Evolutionary conservation across 1,139 yeast species (phyloP).

Genomic region (Sugiyamaella novakii): DNA sequence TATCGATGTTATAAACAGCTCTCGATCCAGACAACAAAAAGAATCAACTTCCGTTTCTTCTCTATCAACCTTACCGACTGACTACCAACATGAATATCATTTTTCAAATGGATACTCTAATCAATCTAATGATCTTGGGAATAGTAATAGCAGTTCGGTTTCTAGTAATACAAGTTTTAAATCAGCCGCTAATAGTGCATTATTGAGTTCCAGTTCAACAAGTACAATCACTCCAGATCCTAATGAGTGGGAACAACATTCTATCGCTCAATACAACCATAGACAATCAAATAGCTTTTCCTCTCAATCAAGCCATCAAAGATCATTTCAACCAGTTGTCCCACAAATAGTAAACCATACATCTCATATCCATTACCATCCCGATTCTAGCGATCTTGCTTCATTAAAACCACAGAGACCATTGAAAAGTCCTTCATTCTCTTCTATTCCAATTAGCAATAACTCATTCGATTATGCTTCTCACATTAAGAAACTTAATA

Average conservation of each 20-base stretch:
- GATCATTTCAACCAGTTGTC: not conserved
- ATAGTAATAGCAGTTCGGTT: slow-evolving; percentile 13
- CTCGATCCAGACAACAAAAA: not conserved
- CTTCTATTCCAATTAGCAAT: not conserved
- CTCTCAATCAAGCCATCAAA: not conserved
- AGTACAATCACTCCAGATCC: slow-evolving; percentile 15
- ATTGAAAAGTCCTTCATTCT: slow-evolving; percentile 4
- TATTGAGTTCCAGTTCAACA: slow-evolving; percentile 6
- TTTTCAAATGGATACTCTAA: not conserved
- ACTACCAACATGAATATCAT: not conserved
- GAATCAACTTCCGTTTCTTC: not conserved
- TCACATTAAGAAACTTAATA: slow-evolving; percentile 60
- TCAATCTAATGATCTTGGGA: not conserved
- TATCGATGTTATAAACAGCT: slow-evolving; percentile 44
- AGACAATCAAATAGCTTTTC: not conserved
- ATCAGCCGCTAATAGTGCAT: slow-evolving; percentile 1
- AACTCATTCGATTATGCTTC: slow-evolving; percentile 61
- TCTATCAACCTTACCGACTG: not conserved
- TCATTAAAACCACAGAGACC: slow-evolving; percentile 16
- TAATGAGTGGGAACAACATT: not conserved
- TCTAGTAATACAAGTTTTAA: slow-evolving; percentile 10
- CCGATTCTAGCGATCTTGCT: slow-evolving; percentile 7
- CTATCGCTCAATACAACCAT: not conserved
- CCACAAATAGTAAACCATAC: too few relatives aligned
- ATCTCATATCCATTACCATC: slow-evolving; percentile 7